phyloP scores from a whole-genome alignment of 768 basidiomycete genomes.

The Boletus pseudo-olivaceus region DNA sequence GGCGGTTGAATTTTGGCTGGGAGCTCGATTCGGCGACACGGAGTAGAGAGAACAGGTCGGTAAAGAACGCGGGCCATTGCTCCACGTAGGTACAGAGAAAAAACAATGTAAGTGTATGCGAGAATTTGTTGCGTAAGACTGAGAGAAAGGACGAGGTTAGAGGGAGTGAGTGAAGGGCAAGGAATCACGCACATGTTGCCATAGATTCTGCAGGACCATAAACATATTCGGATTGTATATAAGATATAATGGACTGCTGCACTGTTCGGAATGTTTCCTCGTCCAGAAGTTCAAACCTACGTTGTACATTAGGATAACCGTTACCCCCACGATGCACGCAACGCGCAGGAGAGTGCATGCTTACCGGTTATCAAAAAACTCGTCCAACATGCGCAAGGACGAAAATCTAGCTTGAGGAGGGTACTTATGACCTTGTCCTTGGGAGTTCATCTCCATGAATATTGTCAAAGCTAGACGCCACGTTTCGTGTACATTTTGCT shows the following conservation, averaged over 20 bases:
- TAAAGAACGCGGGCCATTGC: slow-evolving; percentile 85
- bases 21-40: slow-evolving; percentile 55
- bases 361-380: slow-evolving; percentile 80
- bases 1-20: slow-evolving; percentile 67
- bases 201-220: slow-evolving; percentile 79
- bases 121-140: slow-evolving; percentile 95
- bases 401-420: slow-evolving; percentile 74
- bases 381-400: slow-evolving; percentile 75
- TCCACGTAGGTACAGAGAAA: slow-evolving; percentile 85
- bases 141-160: slow-evolving; percentile 14
- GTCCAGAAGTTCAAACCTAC: slow-evolving; percentile 64
- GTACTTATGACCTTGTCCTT: slow-evolving; percentile 60
- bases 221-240: slow-evolving; percentile 87
- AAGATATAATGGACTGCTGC: slow-evolving; percentile 73
- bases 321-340: background rate
- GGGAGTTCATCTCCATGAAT: slow-evolving; percentile 59
- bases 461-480: slow-evolving; percentile 81
- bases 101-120: slow-evolving; percentile 83
- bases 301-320: slow-evolving; percentile 8
- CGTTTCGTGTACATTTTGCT: slow-evolving; percentile 67
- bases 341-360: slow-evolving; percentile 27
- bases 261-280: slow-evolving; percentile 66
- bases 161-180: background rate
- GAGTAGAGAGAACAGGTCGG: slow-evolving; percentile 71
- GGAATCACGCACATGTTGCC: slow-evolving; percentile 67